Evolutionary conservation across 1,284 basidiomycete genomes (phyloP), one percentile per base, ranked within the genome.

Genomic region (Salmacisia buchloeana): DNA sequence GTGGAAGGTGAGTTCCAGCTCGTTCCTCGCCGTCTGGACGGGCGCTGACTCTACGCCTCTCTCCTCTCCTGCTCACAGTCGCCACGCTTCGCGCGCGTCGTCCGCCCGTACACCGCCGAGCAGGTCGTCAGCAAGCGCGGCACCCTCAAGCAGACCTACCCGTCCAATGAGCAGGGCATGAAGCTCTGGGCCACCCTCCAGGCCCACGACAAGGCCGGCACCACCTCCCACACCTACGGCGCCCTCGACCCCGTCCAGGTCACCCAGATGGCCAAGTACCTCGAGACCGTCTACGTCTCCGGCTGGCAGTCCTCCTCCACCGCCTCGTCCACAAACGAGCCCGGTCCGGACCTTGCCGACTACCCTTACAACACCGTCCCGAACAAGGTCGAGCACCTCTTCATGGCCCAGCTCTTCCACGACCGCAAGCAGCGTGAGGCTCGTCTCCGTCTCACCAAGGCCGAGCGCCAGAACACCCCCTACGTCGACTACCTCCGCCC

Each of bases 181-280:
- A 98, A 98, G 82, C 86, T 97, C 46, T 96, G 86, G 85, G 81
- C 80, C 4, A 78, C 87, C 63, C 85, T 94, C 69, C 82, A 84
- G 56, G 82, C 87, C 39, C 79, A 83, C 61, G 81, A 82, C 64
- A 66, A 79, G 54, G 82, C 82, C 70, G 77, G 77, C 39, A 78
- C 90, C 18, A 89, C 90, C 1, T 91, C 89, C 31, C 91, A 93
- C 81, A 94, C 94, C 69, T 98, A 97, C 80, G 94, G 94, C 83
- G 94, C 94, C 34, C 87, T 98, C 68, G 96, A 98, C 82, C 92
- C 94, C 1, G 93, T 98, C 13, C 94, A 98, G 83, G 85, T 86
- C 45, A 85, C 85, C 35, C 78, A 79, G 71, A 79, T 79, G 78
- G 78, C 78, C 58, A 79, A 79, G 72, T 74, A 78, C 71, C 73